These are phyloP conservation scores for Backusella tuberculispora DNA, from an alignment of 192 early-diverging fungal genomes.

Conservation along the genomic window DNA sequence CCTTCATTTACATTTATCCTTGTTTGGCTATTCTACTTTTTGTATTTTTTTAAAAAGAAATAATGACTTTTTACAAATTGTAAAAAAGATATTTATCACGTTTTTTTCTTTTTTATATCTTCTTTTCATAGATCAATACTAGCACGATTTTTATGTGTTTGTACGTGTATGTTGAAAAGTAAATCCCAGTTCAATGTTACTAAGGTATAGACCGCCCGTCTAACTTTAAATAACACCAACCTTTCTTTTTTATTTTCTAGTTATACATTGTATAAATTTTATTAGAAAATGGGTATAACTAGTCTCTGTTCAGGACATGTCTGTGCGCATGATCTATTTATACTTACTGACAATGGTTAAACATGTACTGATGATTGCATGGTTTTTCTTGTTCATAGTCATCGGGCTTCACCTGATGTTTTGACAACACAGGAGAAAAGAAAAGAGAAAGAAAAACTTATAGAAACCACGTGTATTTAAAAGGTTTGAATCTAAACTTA, in stretches of 20 bases:
- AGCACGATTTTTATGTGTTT: neutral
- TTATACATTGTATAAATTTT: neutral
- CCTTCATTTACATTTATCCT: neutral
- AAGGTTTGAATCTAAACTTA: conserved; percentile 11
- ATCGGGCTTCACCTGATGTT: neutral
- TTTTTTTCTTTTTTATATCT: neutral
- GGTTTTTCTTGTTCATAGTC: neutral
- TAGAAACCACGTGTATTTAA: conserved; percentile 6
- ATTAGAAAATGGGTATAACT: too few species aligned
- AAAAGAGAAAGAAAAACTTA: neutral
- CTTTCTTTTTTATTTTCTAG: neutral
- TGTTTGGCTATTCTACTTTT: neutral
- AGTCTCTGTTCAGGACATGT: too few species aligned
- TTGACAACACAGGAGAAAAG: neutral
- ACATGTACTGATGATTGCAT: too few species aligned
- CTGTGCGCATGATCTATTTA: too few species aligned
- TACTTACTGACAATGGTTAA: too few species aligned
- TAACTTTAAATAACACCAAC: conserved; percentile 7
- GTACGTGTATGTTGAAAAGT: neutral
- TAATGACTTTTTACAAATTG: conserved; percentile 11
- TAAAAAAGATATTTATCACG: neutral
- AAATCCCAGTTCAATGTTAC: neutral
- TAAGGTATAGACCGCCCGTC: neutral
- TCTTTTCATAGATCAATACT: neutral
- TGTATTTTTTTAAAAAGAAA: neutral